Percentiles rank a stretch among this genome's conserved stretches.
Conservation (phyloP, 169 alveolate genomes). For the Cryptosporidium ubiquitum region DNA sequence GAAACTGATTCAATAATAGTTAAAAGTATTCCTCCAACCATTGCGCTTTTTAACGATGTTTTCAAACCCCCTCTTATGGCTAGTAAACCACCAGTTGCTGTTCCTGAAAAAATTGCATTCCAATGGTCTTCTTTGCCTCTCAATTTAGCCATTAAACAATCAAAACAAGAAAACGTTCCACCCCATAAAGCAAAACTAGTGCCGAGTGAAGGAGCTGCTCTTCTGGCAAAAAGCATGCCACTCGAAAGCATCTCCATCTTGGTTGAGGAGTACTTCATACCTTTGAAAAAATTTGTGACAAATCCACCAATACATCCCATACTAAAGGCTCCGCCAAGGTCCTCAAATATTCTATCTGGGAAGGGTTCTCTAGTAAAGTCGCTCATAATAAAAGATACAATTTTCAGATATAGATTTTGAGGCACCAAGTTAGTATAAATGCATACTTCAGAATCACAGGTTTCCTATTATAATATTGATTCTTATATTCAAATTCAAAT, state of each 20-base stretch:
- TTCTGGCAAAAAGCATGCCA: slow-evolving; percentile 92
- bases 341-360: slow-evolving; percentile 95
- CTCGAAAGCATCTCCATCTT: slow-evolving; percentile 88
- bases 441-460: neutral
- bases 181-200: slow-evolving; percentile 97
- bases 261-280: slow-evolving; percentile 91
- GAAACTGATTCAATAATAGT: slow-evolving; percentile 90
- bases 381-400: slow-evolving; percentile 75
- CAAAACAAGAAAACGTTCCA: slow-evolving; percentile 93
- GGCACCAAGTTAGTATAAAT: neutral
- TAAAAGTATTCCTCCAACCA: slow-evolving; percentile 90
- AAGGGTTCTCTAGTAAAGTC: slow-evolving; percentile 93
- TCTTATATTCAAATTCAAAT: neutral
- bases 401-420: slow-evolving; percentile 60
- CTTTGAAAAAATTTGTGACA: slow-evolving; percentile 91
- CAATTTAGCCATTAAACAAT: slow-evolving; percentile 90
- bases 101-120: slow-evolving; percentile 94
- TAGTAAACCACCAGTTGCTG: slow-evolving; percentile 93
- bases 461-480: neutral
- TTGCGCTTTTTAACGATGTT: slow-evolving; percentile 88
- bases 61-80: slow-evolving; percentile 90
- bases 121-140: slow-evolving; percentile 94
- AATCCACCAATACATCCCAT: slow-evolving; percentile 96
- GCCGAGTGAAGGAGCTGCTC: slow-evolving; percentile 94
- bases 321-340: slow-evolving; percentile 96